phyloP scores from a whole-genome alignment of 2,329 filamentous ascomycete genomes.

The Colletotrichum limetticola region DNA sequence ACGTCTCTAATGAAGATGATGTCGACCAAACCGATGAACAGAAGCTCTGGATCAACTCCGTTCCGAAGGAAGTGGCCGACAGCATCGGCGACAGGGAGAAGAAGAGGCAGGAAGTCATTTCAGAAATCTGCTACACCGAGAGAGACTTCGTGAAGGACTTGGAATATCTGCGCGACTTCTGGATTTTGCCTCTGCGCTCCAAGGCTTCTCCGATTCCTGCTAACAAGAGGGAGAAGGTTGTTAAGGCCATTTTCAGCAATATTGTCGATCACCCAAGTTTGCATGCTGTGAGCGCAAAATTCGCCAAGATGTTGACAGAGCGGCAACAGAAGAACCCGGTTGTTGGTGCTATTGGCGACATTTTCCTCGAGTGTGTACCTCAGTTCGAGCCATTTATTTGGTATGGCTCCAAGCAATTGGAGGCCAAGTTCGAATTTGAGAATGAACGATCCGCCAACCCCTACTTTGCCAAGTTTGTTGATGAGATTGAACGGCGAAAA shows the following conservation, averaged over 20 bases:
- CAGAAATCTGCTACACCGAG: slow-evolving; percentile 98
- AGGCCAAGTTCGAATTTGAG: slow-evolving; percentile 98
- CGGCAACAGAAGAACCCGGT: slow-evolving; percentile 92
- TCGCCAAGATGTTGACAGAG: slow-evolving; percentile 88
- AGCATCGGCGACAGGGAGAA: slow-evolving; percentile 91
- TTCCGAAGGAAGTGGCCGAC: slow-evolving; percentile 93
- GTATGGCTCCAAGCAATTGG: slow-evolving; percentile 95
- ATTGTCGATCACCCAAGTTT: slow-evolving; percentile 86
- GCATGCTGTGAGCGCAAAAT: slow-evolving; percentile 87
- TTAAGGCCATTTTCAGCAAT: slow-evolving; percentile 95
- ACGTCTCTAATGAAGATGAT: slow-evolving; percentile 79
- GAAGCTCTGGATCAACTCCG: slow-evolving; percentile 99
- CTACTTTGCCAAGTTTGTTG: slow-evolving; percentile 89
- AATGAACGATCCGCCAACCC: slow-evolving; percentile 91
- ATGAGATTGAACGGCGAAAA: slow-evolving; percentile 94
- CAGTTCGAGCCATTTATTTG: slow-evolving; percentile 96
- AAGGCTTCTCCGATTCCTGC: slow-evolving; percentile 89
- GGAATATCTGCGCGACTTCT: slow-evolving; percentile 97
- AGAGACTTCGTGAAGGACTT: slow-evolving; percentile 99
- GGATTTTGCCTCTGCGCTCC: slow-evolving; percentile 91
- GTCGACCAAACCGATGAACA: slow-evolving; percentile 89
- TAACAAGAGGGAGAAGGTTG: slow-evolving; percentile 87
- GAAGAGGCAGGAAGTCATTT: slow-evolving; percentile 98
- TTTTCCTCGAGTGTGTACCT: slow-evolving; percentile 92
- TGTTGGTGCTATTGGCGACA: slow-evolving; percentile 89